Percentiles rank a stretch among this genome's conserved stretches.
Evolutionary conservation across 2,329 filamentous ascomycete genomes (phyloP).

Genomic region (Grosmannia clavigera): DNA sequence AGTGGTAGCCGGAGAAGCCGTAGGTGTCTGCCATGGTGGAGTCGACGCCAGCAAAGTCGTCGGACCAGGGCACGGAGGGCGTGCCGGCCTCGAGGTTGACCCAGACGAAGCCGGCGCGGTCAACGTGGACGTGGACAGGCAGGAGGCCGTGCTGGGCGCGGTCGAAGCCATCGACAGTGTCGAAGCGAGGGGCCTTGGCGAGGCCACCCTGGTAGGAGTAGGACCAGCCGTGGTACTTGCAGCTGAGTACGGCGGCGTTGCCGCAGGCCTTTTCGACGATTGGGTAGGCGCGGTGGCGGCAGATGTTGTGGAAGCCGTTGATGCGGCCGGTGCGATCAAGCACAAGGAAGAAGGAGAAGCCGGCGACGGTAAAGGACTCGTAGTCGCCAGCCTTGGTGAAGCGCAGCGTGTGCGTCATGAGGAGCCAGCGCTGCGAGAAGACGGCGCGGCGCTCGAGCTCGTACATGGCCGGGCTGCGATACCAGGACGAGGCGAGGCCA

Average conservation of each 20-base stretch:
- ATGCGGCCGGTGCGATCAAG: slow-evolving; percentile 21
- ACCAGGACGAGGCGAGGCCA: slow-evolving; percentile 29
- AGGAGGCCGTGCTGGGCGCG: slow-evolving; percentile 30
- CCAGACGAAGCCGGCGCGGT: slow-evolving; percentile 10
- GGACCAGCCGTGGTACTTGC: slow-evolving; percentile 33
- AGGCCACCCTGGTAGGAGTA: slow-evolving; percentile 29
- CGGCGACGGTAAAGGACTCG: slow-evolving; percentile 20
- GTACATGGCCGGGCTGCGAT: slow-evolving; percentile 28
- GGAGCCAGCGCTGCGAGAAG: slow-evolving; percentile 28
- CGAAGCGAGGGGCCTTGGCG: slow-evolving; percentile 29
- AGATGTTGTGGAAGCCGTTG: slow-evolving; percentile 31
- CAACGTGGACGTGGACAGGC: slow-evolving; percentile 31
- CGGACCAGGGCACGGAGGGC: slow-evolving; percentile 29
- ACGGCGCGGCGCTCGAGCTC: slow-evolving; percentile 31
- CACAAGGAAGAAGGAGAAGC: slow-evolving; percentile 27
- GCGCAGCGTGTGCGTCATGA: slow-evolving; percentile 21
- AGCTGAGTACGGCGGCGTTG: slow-evolving; percentile 25
- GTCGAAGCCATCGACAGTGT: slow-evolving; percentile 25
- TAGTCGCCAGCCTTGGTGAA: slow-evolving; percentile 24
- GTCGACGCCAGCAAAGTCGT: slow-evolving; percentile 2
- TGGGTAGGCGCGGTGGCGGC: slow-evolving; percentile 30
- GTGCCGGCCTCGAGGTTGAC: slow-evolving; percentile 24
- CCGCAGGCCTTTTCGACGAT: slow-evolving; percentile 20
- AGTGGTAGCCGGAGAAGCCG: slow-evolving; percentile 16
- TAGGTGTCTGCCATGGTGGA: slow-evolving; percentile 8